Percentiles rank a stretch among this genome's conserved stretches.
Evolutionary conservation across 345 rosid genomes (phyloP).

Genomic region (Carallia pectinifolia): DNA sequence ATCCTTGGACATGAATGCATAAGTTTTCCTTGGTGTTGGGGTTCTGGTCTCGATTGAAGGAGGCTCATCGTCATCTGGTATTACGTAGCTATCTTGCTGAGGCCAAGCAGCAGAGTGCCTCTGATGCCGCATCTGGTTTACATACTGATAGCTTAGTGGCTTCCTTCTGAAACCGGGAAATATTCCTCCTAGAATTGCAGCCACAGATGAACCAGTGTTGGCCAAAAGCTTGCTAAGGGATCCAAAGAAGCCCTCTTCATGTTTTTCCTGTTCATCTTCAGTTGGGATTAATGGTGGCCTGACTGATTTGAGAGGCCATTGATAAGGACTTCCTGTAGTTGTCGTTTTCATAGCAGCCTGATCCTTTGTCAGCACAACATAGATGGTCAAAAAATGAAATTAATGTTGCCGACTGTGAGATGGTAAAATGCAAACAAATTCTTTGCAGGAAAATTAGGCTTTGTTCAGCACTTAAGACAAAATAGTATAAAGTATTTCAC

Average conservation of each 20-base stretch:
- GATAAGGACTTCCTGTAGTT: slow-evolving; percentile 35
- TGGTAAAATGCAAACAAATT: background rate
- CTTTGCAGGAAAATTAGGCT: background rate
- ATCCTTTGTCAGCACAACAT: slow-evolving; percentile 43
- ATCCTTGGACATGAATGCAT: slow-evolving; percentile 93
- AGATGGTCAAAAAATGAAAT: slow-evolving; percentile 3
- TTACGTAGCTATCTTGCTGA: slow-evolving; percentile 59
- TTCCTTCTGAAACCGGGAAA: slow-evolving; percentile 58
- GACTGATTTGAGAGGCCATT: slow-evolving; percentile 52
- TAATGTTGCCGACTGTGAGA: background rate
- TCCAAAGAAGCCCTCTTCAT: slow-evolving; percentile 73
- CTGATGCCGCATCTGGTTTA: slow-evolving; percentile 27
- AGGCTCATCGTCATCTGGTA: slow-evolving; percentile 81
- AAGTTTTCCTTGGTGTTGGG: slow-evolving; percentile 82
- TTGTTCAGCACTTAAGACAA: slow-evolving; percentile 3
- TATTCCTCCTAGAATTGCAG: slow-evolving; percentile 67
- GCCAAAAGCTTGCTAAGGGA: slow-evolving; percentile 55
- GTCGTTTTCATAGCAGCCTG: slow-evolving; percentile 28
- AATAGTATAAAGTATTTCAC: background rate
- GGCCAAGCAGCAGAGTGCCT: slow-evolving; percentile 60
- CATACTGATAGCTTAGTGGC: slow-evolving; percentile 38
- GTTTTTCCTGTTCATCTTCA: slow-evolving; percentile 65
- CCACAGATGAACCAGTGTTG: slow-evolving; percentile 48
- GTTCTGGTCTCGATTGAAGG: slow-evolving; percentile 79
- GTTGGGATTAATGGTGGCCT: slow-evolving; percentile 77